phyloP scores from a whole-genome alignment of 805 yeast species.

The Spathaspora boniae region DNA sequence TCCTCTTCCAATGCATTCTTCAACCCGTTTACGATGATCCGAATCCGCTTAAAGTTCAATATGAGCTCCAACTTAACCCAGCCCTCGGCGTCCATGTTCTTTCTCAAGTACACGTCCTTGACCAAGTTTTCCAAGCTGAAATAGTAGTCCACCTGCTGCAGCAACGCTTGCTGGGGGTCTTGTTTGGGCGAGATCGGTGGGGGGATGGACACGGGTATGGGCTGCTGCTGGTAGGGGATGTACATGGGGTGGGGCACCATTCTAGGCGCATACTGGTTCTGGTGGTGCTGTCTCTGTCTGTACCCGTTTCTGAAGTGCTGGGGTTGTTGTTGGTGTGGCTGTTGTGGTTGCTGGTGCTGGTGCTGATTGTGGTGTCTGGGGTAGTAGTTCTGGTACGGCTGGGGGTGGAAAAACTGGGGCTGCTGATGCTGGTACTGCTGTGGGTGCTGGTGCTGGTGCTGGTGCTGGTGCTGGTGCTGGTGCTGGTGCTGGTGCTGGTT shows the following conservation, averaged over 20 bases:
- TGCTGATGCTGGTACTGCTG: slow-evolving; percentile 14
- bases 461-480: slow-evolving; percentile 16
- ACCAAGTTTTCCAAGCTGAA: slow-evolving; percentile 83
- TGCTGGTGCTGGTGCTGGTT: slow-evolving; percentile 8
- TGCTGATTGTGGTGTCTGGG: slow-evolving; percentile 14
- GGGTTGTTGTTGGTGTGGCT: slow-evolving; percentile 14
- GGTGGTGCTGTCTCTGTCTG: slow-evolving; percentile 7
- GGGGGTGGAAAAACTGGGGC: slow-evolving; percentile 32
- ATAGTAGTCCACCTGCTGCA: slow-evolving; percentile 80
- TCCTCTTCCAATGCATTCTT: slow-evolving; percentile 28
- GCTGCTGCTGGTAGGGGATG: slow-evolving; percentile 8
- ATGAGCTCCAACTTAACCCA: slow-evolving; percentile 62
- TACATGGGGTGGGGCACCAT: slow-evolving; percentile 9
- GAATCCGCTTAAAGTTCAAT: slow-evolving; percentile 73
- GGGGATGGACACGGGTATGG: slow-evolving; percentile 31
- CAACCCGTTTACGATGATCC: slow-evolving; percentile 45
- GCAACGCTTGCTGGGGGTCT: slow-evolving; percentile 42
- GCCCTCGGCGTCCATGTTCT: slow-evolving; percentile 76
- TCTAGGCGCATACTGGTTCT: slow-evolving; percentile 5
- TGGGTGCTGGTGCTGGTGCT: slow-evolving; percentile 12
- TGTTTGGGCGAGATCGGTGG: slow-evolving; percentile 48
- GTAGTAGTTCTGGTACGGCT: slow-evolving; percentile 17
- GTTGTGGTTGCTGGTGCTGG: slow-evolving; percentile 18
- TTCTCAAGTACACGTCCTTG: slow-evolving; percentile 79
- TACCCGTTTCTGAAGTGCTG: slow-evolving; percentile 16